These are phyloP conservation scores for Eimeria zaria DNA, from an alignment of 169 alveolate genomes.

Conservation along the genomic window DNA sequence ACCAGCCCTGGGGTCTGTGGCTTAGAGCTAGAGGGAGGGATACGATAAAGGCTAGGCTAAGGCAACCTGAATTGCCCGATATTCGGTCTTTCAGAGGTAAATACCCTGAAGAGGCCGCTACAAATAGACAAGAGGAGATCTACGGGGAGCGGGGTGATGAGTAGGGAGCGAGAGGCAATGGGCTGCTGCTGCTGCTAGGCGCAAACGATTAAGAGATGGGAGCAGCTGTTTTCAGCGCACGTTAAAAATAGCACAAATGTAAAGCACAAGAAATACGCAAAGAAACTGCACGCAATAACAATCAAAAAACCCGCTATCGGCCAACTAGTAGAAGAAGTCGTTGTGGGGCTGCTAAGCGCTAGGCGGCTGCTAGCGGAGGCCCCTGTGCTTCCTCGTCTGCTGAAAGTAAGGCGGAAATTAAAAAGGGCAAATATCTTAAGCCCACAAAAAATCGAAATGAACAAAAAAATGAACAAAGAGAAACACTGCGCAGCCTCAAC, in stretches of 20 bases:
- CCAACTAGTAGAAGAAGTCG: conserved; percentile 40
- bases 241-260: neutral
- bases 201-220: neutral
- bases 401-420: conserved; percentile 43
- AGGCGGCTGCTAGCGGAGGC: conserved; percentile 44
- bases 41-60: neutral
- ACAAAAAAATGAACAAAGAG: conserved; percentile 12
- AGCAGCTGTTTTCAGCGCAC: neutral
- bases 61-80: neutral
- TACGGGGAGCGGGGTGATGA: neutral
- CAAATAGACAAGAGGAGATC: neutral
- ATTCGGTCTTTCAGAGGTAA: neutral
- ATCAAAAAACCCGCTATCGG: conserved; percentile 56
- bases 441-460: conserved; percentile 40
- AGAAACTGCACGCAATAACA: conserved; percentile 21
- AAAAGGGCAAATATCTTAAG: conserved; percentile 31
- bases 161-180: neutral
- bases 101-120: neutral
- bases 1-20: neutral
- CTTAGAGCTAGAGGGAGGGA: neutral
- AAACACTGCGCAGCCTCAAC: neutral
- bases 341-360: conserved; percentile 34
- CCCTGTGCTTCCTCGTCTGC: conserved; percentile 32
- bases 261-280: neutral
- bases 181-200: neutral